Evolutionary conservation across 441 rosid genomes (phyloP), one percentile per base, ranked within the genome.

Genomic region (Gossypium lobatum): DNA sequence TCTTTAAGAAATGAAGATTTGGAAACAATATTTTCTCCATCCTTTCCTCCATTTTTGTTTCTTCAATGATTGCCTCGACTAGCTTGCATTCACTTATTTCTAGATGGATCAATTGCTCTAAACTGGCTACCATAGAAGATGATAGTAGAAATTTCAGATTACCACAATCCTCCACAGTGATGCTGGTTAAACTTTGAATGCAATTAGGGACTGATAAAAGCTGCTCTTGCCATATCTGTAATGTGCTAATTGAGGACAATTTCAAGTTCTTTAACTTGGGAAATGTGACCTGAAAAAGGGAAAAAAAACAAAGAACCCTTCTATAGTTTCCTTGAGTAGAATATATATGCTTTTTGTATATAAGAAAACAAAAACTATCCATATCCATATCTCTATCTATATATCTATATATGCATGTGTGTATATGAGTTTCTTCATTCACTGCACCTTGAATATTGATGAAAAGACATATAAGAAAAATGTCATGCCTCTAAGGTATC

Each of bases 191-290:
- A 8, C 74, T 76, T n/a, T 64, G 60, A 50, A 34, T 34, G 16
- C 28, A 54, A 26, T 28, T 39, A 48, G 64, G 26, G 17, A 55
- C 16, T 59, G 52, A 54, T 11, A 64, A 46, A 72, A 72, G 66
- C 66, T 71, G 54, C 28, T 25, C 18, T 0, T 72, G 53, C 79
- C 82, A 76, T 54, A 74, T 21, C 46, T 23, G n/a, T 63, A 52
- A 46, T n/a, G 71, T 37, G 52, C 4, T 45, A 21, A 73, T 48
- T 7, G 65, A 50, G 13, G 21, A 59, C 6, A 69, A 21, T 60
- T 73, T 69, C 46, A 68, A 42, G 25, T 16, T 6, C 45, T 72
- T 55, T 61, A 59, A 59, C 1, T 16, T 72, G 16, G 68, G 66
- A 25, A 72, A 28, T 50, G 20, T 45, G 67, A 72, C 57, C 75